Base-by-base conservation (phyloP, 116 monocot species). In the Cymodocea nodosa region DNA sequence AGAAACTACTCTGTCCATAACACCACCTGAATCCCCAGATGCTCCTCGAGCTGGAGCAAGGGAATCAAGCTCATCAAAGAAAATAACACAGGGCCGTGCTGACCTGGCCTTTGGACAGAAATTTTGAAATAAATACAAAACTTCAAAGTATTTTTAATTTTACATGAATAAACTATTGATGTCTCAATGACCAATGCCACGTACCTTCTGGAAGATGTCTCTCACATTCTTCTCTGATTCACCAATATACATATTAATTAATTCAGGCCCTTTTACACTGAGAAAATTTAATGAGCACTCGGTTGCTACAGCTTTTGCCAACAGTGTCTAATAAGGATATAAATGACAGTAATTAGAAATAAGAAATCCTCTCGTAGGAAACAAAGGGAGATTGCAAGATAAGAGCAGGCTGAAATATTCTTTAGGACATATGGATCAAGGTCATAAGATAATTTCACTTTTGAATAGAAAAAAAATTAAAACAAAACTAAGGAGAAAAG, bases 51-150 rank as follows among this genome's bases (percentile, higher is more conserved):
- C 98, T 74, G 98, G 98, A 71, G 92, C 92, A 74, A 98, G 86
- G 50, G 98, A 98, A 77, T 98, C 92, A 58, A 98, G 84, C 65
- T 98, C 98, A 77, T 98, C 98, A 80, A 98, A 98, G 84, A 98
- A 98, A 69, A 98, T 98, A 50, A 92, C 89, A 89, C 98, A 98
- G 17, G 98, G 98, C 2, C 88, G 86, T 34, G 97, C 97, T 65
- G 88, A 84, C 69, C 97, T 88, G 64, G 92, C 97, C 97, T 92
- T 65, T 66, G 24, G 12, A 35, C 48, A 52, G 25, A 11, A 59
- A 17, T 5, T 51, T 35, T 39, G 9, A 52, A 9, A 68, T 4
- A 76, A 56, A 35, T 35, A 51, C 11, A 44, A 10, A 19, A 60
- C 39, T 25, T 5, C 2, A 37, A 37, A 14, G 19, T 40, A n/a